Evolutionary conservation across 106 monocot genomes (phyloP), one percentile per base, ranked within the genome.

Genomic region (Allium fistulosum): DNA sequence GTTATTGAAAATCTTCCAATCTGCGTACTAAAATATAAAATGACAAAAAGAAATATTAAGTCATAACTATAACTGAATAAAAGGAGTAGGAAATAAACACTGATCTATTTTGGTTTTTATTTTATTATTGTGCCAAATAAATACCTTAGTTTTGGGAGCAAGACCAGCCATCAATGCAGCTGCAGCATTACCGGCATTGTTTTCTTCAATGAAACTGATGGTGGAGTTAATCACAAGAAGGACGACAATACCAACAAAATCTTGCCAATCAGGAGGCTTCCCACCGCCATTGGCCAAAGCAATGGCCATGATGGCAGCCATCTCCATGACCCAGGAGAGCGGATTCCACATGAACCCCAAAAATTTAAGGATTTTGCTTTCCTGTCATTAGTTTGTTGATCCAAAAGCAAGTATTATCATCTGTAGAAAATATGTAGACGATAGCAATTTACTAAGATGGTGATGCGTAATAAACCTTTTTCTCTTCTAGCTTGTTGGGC

Each of bases 321-420:
- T 86, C 67, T 96, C 96, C 96, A 96, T 96, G 72, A 96, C 96
- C 96, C 96, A 96, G 10, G 96, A 96, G 5, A 96, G 84, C 7
- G 96, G 96, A 66, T 96, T 96, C 92, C 96, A 96, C 96, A 96
- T 96, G 63, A 96, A 96, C 6, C 96, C 96, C 68, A 96, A 65
- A 60, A 96, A 96, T 71, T 96, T 96, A 69, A 96, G 84, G 11
- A 96, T 10, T 65, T 96, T 96, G 83, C 84, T 88, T 66, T 96
- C 96, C 92, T 92, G 80, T 63, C 16, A 26, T 46, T 56, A 26
- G 52, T 53, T 56, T 12, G 3, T 49, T 48, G 49, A 37, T 65
- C 46, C 7, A 49, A 65, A 49, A 11, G 47, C 49, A 17, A 65
- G 65, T 26, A 17, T 67, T 2, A 48, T 7, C 10, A 1, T 17